Base-by-base conservation (phyloP, 2,329 filamentous ascomycete genomes). In the Aspergillus sp. region DNA sequence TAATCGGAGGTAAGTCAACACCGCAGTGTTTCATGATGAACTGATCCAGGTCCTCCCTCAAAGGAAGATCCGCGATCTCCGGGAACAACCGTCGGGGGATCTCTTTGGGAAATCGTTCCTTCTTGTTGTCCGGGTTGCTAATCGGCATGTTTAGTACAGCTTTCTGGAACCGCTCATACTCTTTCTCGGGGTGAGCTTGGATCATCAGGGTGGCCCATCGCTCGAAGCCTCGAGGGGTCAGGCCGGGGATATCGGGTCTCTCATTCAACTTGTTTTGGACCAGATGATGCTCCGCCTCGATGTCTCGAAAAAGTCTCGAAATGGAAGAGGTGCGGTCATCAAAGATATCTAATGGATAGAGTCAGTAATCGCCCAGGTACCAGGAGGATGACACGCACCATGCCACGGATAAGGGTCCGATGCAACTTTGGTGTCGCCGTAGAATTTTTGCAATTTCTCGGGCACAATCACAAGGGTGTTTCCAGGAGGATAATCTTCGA, bases 31-130 rank as follows among this genome's bases (percentile, higher is more conserved):
- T 76, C 25, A 77, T 76, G 16, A 92, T 76, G 1, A 82, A 80
- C 41, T 81, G 78, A 16, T 85, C 81, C 7, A 92, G 73, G 17
- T 83, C 73, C 55, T 85, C 81, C 50, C 84, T 81, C 1, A 82
- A 75, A 29, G 81, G 74, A 0, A 79, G 63, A 58, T 90, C 83
- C 1, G 81, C 76, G 6, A 71, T 69, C 0, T 76, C 74, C 0
- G 91, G 91, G 36, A 96, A 82, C 3, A 94, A 77, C 47, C 87
- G 81, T 38, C 90, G 79, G 1, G 89, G 86, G 2, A 96, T 79
- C 60, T 91, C 86, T 58, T 89, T 91, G 0, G 91, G 91, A 50
- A 95, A 86, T 2, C 88, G 79, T 69, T 92, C 88, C 10, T 81
- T 84, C 57, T 79, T 82, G 45, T 87, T 81, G 42, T 85, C 80